A percentile compares a stretch with the other conserved stretches of the same genome.
These are phyloP conservation scores for Tuctoria greenei DNA, from an alignment of 176 grass and related monocot species.

Conservation along the genomic window DNA sequence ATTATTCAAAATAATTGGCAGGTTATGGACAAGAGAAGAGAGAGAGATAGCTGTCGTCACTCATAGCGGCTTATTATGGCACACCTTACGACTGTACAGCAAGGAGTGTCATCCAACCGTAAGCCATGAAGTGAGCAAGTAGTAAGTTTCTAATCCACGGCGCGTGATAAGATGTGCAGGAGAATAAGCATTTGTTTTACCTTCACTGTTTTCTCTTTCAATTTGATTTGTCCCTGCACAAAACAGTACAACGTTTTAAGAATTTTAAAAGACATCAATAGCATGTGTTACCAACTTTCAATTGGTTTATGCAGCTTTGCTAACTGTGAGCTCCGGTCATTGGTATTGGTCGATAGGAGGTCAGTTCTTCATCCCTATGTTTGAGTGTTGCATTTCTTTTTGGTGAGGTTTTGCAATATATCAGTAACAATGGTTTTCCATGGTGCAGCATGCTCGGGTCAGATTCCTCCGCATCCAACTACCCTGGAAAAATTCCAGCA, in stretches of 20 bases:
- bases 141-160: conserved; percentile 29
- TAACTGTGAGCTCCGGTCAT: conserved; percentile 81
- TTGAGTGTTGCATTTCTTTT: background rate
- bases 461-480: conserved; percentile 40
- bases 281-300: background rate
- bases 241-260: background rate
- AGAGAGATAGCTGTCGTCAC: conserved; percentile 81
- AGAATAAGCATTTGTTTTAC: background rate
- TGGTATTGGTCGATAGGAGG: conserved; percentile 86
- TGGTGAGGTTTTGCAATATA: background rate
- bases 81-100: conserved; percentile 64
- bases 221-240: background rate
- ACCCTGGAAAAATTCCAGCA: conserved; percentile 54
- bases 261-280: background rate
- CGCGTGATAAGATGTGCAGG: background rate
- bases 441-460: conserved; percentile 57
- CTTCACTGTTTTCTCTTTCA: no score
- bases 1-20: conserved; percentile 28
- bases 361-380: conserved; percentile 1
- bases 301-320: conserved; percentile 52
- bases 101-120: conserved; percentile 66
- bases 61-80: conserved; percentile 73
- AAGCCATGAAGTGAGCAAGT: conserved; percentile 54
- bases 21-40: conserved; percentile 93
- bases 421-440: background rate